A percentile compares a stretch with the other conserved stretches of the same genome.
These are phyloP conservation scores for Diplocarpon mali DNA, from an alignment of 2,329 filamentous ascomycete species.

Conservation along the genomic window DNA sequence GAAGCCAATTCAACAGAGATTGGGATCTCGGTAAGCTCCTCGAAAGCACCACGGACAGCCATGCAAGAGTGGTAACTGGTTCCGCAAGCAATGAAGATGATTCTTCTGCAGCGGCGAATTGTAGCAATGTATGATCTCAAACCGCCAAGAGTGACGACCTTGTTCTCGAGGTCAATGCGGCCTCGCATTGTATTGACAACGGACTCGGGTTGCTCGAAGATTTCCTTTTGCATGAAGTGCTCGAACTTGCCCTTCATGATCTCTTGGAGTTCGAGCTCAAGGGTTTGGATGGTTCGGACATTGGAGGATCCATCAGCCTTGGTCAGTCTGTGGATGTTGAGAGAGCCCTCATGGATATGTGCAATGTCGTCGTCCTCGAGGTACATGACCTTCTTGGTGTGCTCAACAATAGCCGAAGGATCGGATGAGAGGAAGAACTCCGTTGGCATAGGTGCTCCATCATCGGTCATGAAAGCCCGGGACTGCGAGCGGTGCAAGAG, in stretches of 20 bases:
- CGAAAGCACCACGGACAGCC: slow-evolving; percentile 95
- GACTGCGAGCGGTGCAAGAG: slow-evolving; percentile 97
- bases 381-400: slow-evolving; percentile 99
- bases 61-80: slow-evolving; percentile 99
- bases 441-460: slow-evolving; percentile 93
- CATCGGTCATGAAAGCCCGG: slow-evolving; percentile 95
- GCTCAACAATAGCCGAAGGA: slow-evolving; percentile 95
- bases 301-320: slow-evolving; percentile 96
- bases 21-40: slow-evolving; percentile 95
- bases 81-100: slow-evolving; percentile 98
- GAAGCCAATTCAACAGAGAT: slow-evolving; percentile 95
- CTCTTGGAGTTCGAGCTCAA: slow-evolving; percentile 97
- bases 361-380: slow-evolving; percentile 99
- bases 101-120: slow-evolving; percentile 89
- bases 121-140: slow-evolving; percentile 93
- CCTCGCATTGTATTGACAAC: slow-evolving; percentile 99
- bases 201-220: slow-evolving; percentile 99
- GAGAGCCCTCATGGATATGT: slow-evolving; percentile 96
- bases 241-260: slow-evolving; percentile 99
- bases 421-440: slow-evolving; percentile 99
- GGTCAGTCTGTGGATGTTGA: slow-evolving; percentile 97
- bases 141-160: slow-evolving; percentile 90
- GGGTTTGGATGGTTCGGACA: slow-evolving; percentile 93
- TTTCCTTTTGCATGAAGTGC: slow-evolving; percentile 99
- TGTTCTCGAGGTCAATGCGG: slow-evolving; percentile 86